Conservation (phyloP, 2,329 filamentous ascomycete genomes). For the Rutstroemia sp. region DNA sequence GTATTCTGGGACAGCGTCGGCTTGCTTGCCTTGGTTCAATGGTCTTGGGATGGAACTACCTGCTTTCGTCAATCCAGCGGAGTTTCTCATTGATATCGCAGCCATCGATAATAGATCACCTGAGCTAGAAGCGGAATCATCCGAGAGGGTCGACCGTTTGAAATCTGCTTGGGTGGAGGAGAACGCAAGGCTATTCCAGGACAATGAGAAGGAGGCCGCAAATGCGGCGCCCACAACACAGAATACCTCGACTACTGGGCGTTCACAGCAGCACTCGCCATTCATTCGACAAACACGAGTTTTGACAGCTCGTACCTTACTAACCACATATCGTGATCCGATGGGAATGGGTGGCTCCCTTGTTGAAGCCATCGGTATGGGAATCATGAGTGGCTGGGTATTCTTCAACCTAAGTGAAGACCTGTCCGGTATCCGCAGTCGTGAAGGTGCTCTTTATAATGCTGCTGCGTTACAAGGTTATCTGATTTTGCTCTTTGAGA, state of each 20-base stretch:
- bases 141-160: constrained; percentile 51
- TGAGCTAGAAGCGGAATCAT: constrained; percentile 55
- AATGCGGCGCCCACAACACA: background rate
- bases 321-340: constrained; percentile 68
- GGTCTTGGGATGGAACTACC: constrained; percentile 53
- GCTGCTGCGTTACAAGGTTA: constrained; percentile 68
- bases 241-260: constrained; percentile 12
- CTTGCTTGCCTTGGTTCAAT: constrained; percentile 59
- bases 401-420: constrained; percentile 60
- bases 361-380: constrained; percentile 63
- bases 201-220: constrained; percentile 9
- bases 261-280: constrained; percentile 38
- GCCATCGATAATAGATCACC: constrained; percentile 65
- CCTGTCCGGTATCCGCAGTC: constrained; percentile 64
- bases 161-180: constrained; percentile 51
- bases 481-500: constrained; percentile 68
- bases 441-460: constrained; percentile 66
- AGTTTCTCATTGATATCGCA: constrained; percentile 67
- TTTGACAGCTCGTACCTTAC: constrained; percentile 60
- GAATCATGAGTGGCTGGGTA: constrained; percentile 64
- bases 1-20: constrained; percentile 53
- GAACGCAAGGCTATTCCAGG: constrained; percentile 18
- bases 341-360: constrained; percentile 67
- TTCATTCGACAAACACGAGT: constrained; percentile 58
- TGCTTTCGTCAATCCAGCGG: constrained; percentile 69